phyloP scores from a whole-genome alignment of 164 flowering plant genomes.

The Taxillus chinensis region DNA sequence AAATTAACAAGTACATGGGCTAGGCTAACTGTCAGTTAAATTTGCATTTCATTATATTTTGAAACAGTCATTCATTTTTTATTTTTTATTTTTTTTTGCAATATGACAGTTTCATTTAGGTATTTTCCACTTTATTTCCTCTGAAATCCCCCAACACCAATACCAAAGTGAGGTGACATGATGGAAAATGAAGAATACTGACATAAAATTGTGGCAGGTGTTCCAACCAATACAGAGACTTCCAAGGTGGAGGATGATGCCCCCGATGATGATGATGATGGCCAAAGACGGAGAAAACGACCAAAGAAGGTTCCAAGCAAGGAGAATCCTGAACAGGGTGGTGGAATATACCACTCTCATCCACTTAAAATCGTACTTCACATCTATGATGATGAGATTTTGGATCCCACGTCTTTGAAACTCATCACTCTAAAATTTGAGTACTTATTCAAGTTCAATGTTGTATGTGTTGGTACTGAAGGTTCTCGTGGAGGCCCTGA shows the following conservation, averaged over 20 bases:
- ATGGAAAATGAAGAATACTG: background rate
- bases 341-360: conserved; percentile 63
- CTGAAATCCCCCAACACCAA: background rate
- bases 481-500: conserved; percentile 62
- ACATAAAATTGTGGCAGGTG: conserved; percentile 26
- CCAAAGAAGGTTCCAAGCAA: conserved; percentile 60
- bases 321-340: conserved; percentile 48
- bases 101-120: background rate
- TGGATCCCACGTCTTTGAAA: conserved; percentile 45
- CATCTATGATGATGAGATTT: conserved; percentile 55
- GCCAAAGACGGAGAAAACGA: conserved; percentile 89
- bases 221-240: conserved; percentile 34
- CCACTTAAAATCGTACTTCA: conserved; percentile 79
- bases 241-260: conserved; percentile 67
- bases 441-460: conserved; percentile 68
- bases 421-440: conserved; percentile 78
- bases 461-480: conserved; percentile 82
- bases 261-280: conserved; percentile 90
- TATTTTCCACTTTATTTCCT: background rate
- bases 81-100: background rate
- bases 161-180: too few species aligned
- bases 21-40: too few species aligned
- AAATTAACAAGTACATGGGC: too few species aligned
- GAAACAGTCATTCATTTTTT: background rate
- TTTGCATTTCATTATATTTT: background rate